Base-by-base conservation (phyloP, 345 rosid genomes). In the Microthlaspi erraticum region DNA sequence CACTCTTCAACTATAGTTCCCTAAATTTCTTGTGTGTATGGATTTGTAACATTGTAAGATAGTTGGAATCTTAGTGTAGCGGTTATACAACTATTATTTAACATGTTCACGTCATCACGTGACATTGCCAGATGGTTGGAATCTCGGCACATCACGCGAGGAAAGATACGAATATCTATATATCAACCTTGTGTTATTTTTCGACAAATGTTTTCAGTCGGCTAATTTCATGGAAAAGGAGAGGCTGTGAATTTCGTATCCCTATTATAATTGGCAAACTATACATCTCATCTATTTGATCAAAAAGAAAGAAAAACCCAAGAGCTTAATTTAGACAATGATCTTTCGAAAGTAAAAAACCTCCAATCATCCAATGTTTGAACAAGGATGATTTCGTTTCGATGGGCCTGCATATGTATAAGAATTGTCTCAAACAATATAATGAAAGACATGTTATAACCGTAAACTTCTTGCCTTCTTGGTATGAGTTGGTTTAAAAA, bases 111-210 rank as follows among this genome's bases (percentile, higher is more conserved):
- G n/a, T n/a, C n/a, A n/a, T 57, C 71, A 73, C 71, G 71, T 57
- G 77, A 65, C 19, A 2, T 56, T 73, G 72, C 72, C 72, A 57
- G 60, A 57, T 29, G 66, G 38, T 73, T 57, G 37, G 71, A 65
- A 65, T 73, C 71, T 73, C 71, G 60, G 44, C 52, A 29, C 66
- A 46, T 56, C 77, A 73, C 60, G 66, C 66, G 77, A 64, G 59
- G 41, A 49, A 33, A 65, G 36, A 73, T 73, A 43, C 42, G 37
- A 49, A 73, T 57, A 29, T 44, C 10, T 23, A 59, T 51, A 33
- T 45, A 54, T 54, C 12, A 14, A 12, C 12, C 17, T 43, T 36
- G 36, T 46, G 46, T 26, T n/a, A 61, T 59, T 58, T 58, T 43
- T 54, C 19, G 10, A 29, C 36, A 19, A 56, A 7, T 19, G 45